Percentiles rank a stretch among this genome's conserved stretches.
phyloP scores from a whole-genome alignment of 225 moss, liverwort and hornwort genomes.

The Thuidium tamariscinum region DNA sequence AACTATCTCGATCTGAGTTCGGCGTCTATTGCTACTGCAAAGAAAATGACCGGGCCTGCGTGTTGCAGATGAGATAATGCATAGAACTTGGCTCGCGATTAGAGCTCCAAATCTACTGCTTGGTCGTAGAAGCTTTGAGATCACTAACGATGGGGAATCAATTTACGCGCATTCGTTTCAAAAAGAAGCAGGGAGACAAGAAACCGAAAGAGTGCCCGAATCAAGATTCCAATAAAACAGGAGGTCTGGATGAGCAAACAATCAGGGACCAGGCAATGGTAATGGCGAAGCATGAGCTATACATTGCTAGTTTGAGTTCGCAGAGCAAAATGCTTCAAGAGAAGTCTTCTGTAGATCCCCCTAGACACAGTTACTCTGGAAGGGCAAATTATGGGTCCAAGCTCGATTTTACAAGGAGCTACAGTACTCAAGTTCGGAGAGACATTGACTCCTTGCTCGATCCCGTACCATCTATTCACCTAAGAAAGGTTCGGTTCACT shows the following conservation, averaged over 20 bases:
- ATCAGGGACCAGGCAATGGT: constrained; percentile 36
- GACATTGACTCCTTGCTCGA: constrained; percentile 34
- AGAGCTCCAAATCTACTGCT: not conserved
- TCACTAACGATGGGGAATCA: constrained; percentile 21
- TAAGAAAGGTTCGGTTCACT: constrained; percentile 14
- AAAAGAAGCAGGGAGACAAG: constrained; percentile 22
- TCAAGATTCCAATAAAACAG: not conserved
- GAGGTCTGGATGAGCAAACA: constrained; percentile 13
- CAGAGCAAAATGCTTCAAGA: constrained; percentile 29
- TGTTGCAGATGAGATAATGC: not conserved
- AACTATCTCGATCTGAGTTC: not conserved
- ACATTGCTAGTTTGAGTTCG: constrained; percentile 33
- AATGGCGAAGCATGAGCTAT: constrained; percentile 44
- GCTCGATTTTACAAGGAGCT: constrained; percentile 21
- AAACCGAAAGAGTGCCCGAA: not conserved
- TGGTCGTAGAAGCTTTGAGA: not conserved
- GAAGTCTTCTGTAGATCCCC: constrained; percentile 14
- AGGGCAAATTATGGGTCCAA: constrained; percentile 8
- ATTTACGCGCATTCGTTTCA: constrained; percentile 33
- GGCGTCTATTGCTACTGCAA: not conserved
- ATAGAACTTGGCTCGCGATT: not conserved
- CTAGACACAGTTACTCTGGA: constrained; percentile 40
- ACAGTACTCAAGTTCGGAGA: constrained; percentile 26
- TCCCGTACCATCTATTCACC: constrained; percentile 29
- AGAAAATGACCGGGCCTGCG: not conserved